phyloP scores from a whole-genome alignment of 371 early-diverging fungal genomes.

The Ordospora pajunii region DNA sequence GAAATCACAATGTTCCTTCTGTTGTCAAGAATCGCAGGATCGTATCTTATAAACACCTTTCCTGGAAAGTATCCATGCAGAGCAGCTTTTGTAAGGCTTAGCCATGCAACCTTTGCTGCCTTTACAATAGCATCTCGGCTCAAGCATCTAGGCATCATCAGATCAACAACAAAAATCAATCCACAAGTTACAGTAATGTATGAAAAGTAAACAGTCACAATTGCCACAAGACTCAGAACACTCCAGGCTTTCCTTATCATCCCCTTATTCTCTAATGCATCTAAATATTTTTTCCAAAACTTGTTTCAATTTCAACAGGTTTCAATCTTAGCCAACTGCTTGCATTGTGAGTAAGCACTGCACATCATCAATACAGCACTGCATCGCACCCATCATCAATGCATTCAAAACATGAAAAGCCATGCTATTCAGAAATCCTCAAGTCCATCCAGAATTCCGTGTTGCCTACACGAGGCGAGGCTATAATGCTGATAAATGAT shows the following conservation, averaged over 20 bases:
- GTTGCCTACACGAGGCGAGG: conserved; percentile 7
- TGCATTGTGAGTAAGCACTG: neutral
- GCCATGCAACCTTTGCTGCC: conserved; percentile 15
- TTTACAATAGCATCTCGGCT: neutral
- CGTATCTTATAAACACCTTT: conserved; percentile 37
- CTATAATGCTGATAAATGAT: conserved; percentile 18
- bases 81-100: conserved; percentile 25
- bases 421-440: neutral
- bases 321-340: neutral
- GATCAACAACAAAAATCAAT: neutral
- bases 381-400: neutral
- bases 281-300: conserved; percentile 12
- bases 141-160: neutral
- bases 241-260: neutral
- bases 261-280: neutral
- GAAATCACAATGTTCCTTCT: conserved; percentile 46
- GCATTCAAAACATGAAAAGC: neutral
- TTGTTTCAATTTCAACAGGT: neutral
- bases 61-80: conserved; percentile 37
- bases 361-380: neutral
- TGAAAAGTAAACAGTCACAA: neutral
- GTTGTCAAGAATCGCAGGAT: conserved; percentile 25
- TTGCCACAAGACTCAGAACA: neutral
- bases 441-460: neutral
- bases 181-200: neutral